Conservation (phyloP, 2,329 filamentous ascomycete genomes). For the Zymoseptoria tritici region DNA sequence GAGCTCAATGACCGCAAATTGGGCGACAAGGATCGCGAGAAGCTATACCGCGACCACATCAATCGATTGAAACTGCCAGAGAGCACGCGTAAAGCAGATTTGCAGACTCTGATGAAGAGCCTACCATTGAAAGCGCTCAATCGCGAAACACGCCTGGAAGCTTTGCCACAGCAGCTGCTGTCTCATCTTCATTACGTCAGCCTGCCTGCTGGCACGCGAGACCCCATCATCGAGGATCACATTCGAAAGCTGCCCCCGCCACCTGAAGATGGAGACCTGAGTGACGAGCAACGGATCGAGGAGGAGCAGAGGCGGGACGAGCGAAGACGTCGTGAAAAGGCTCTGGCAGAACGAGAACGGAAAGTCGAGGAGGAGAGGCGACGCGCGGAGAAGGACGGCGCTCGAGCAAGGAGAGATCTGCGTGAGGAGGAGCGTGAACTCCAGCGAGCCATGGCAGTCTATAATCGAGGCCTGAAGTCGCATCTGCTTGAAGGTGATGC, state of each 20-base stretch:
- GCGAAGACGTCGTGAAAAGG: slow-evolving; percentile 14
- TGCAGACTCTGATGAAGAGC: slow-evolving; percentile 57
- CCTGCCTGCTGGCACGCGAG: slow-evolving; percentile 53
- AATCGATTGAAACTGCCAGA: slow-evolving; percentile 57
- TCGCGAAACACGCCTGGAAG: slow-evolving; percentile 47
- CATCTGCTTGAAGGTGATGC: background rate
- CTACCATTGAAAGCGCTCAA: slow-evolving; percentile 55
- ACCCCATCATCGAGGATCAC: slow-evolving; percentile 59
- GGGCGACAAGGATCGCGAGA: slow-evolving; percentile 64
- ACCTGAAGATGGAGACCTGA: slow-evolving; percentile 38
- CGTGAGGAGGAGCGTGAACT: slow-evolving; percentile 18
- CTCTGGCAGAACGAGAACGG: slow-evolving; percentile 17
- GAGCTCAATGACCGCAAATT: slow-evolving; percentile 65
- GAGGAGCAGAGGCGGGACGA: slow-evolving; percentile 19
- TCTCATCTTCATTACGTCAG: slow-evolving; percentile 64
- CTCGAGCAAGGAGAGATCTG: slow-evolving; percentile 12
- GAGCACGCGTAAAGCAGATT: slow-evolving; percentile 60
- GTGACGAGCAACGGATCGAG: slow-evolving; percentile 41
- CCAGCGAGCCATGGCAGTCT: slow-evolving; percentile 13
- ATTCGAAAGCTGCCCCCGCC: slow-evolving; percentile 52
- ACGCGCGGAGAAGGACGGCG: slow-evolving; percentile 12
- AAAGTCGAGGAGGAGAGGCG: slow-evolving; percentile 17
- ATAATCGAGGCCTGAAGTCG: slow-evolving; percentile 5
- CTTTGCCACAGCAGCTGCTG: slow-evolving; percentile 56
- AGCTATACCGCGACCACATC: slow-evolving; percentile 68